These are phyloP conservation scores for Sherardia arvensis DNA, from an alignment of 257 asterid species.

Conservation along the genomic window DNA sequence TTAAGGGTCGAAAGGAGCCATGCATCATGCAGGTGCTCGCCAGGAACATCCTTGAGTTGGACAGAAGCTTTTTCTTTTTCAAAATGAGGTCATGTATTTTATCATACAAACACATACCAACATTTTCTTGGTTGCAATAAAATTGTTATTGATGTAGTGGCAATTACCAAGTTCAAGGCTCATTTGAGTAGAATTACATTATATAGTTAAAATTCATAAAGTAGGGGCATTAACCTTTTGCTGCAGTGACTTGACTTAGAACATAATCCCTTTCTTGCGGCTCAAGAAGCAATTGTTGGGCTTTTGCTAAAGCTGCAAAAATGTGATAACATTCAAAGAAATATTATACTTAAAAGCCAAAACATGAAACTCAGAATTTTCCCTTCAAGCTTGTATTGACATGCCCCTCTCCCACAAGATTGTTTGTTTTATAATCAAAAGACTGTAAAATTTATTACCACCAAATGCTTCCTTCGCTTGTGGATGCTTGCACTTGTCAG, in stretches of 20 bases:
- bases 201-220: not conserved
- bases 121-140: not conserved
- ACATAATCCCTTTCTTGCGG: conserved; percentile 89
- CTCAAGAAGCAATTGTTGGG: conserved; percentile 81
- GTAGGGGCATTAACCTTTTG: conserved; percentile 49
- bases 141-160: not conserved
- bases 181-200: not conserved
- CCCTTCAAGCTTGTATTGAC: not conserved
- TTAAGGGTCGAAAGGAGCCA: too few species aligned
- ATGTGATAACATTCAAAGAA: not conserved
- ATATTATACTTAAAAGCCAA: not conserved
- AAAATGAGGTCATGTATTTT: not conserved
- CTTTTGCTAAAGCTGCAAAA: conserved; percentile 81
- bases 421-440: not conserved
- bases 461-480: conserved; percentile 98
- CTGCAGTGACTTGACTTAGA: conserved; percentile 79
- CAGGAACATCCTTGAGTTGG: too few species aligned
- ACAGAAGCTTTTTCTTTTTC: too few species aligned
- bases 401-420: not conserved
- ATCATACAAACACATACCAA: not conserved
- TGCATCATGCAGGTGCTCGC: too few species aligned
- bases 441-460: conserved; percentile 36
- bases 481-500: conserved; percentile 97
- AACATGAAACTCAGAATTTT: not conserved
- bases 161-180: not conserved